Base-by-base conservation (phyloP, 805 yeast genomes). In the Schizosaccharomyces lindneri region DNA sequence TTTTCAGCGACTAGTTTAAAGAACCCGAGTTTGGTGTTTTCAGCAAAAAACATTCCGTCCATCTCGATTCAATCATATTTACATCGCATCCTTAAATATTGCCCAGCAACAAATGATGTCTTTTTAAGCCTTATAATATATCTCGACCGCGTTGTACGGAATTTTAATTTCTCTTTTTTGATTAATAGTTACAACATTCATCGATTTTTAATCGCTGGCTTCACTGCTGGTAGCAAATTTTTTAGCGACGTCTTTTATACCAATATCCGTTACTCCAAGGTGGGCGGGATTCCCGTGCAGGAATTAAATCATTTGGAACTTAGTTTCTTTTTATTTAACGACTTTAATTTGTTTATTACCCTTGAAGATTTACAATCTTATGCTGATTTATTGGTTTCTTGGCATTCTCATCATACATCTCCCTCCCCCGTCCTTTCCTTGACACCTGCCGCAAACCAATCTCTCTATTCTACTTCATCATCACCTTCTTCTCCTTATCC, bases 71-170 rank as follows among this genome's bases (percentile, higher is more conserved):
- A 87, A 67, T 93, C 95, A 24, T 93, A 93, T 70, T 76, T 93
- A 63, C 79, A 87, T 55, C 81, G 98, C 69, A 90, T 93, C 36
- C 79, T 90, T 70, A 90, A 90, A 72, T 93, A 93, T 73, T 93
- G 99, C 71, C 97, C 99, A 0, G 93, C 93, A n/a, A 89, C 98
- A 2, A 90, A 90, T 72, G 97, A 93, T 70, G 97, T 93, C 43
- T 93, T 89, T 71, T 74, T 93, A 59, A 83, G 95, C 48, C 73
- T 93, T 43, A 76, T 93, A 67, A 97, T 93, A 39, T 93, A 93
- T 71, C 88, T 93, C 73, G 99, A 93, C 72, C 75, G 97, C 64
- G 87, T 57, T 36, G 60, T 57, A n/a, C 43, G n/a, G 21, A 65
- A 62, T 67, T 19, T 64, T 65, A 24, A 66, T 65, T 55, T 72